Conservation (phyloP, 192 early-diverging fungal species). For the Gaertneriomyces sp. region DNA sequence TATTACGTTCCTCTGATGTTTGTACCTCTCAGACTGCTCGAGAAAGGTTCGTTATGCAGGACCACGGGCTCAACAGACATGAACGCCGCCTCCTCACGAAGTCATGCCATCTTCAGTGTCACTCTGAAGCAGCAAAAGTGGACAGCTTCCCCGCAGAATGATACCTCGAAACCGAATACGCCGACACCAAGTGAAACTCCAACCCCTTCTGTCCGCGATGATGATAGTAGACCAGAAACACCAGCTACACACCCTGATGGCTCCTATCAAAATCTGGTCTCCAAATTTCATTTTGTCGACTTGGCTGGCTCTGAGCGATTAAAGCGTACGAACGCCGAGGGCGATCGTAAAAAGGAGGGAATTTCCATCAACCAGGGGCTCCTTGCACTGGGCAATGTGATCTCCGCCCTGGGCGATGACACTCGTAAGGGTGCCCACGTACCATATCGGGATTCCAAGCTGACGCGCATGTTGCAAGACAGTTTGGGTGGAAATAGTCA, state of each 20-base stretch:
- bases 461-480: slow-evolving; percentile 92
- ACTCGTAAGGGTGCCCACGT: slow-evolving; percentile 59
- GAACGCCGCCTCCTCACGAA: slow-evolving; percentile 94
- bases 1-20: too few species aligned
- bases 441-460: slow-evolving; percentile 95
- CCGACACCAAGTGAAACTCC: background rate
- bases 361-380: slow-evolving; percentile 96
- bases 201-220: background rate
- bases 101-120: slow-evolving; percentile 96
- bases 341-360: slow-evolving; percentile 91
- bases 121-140: slow-evolving; percentile 66
- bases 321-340: slow-evolving; percentile 88
- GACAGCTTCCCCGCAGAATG: background rate
- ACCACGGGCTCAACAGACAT: slow-evolving; percentile 95
- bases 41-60: slow-evolving; percentile 35
- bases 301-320: slow-evolving; percentile 93
- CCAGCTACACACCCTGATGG: slow-evolving; percentile 38
- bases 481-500: slow-evolving; percentile 88
- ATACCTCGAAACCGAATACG: background rate
- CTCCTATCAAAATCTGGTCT: slow-evolving; percentile 60
- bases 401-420: slow-evolving; percentile 90
- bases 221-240: slow-evolving; percentile 8
- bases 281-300: slow-evolving; percentile 99
- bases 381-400: slow-evolving; percentile 95
- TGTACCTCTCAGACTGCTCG: slow-evolving; percentile 2